Evolutionary conservation across 108 stramenopile genomes (phyloP).

Genomic region (Cyclotella baltica): DNA sequence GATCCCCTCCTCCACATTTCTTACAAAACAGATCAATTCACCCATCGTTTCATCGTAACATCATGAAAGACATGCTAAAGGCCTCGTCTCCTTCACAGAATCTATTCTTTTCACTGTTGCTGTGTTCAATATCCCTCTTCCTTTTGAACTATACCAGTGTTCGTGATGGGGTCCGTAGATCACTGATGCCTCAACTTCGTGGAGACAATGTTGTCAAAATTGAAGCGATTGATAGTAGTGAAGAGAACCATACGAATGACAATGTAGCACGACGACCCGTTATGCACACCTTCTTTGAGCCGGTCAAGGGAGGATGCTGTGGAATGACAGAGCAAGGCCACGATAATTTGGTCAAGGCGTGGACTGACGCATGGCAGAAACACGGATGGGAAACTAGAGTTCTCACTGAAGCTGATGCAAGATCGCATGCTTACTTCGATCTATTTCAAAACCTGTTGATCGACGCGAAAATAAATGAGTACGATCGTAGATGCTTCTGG

Average conservation of each 20-base stretch:
- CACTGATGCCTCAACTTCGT: neutral
- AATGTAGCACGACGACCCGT: neutral
- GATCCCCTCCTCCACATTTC: no score
- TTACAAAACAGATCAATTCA: no score
- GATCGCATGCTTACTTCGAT: constrained; percentile 11
- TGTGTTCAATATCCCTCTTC: no score
- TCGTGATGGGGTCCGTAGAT: neutral
- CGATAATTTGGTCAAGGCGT: constrained; percentile 10
- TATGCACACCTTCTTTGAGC: constrained; percentile 29
- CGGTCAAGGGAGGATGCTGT: constrained; percentile 27
- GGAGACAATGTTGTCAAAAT: neutral
- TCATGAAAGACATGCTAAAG: no score
- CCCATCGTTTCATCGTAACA: no score
- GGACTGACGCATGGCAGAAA: constrained; percentile 9
- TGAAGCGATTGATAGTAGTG: neutral
- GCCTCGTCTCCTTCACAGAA: no score
- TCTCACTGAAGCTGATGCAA: constrained; percentile 16
- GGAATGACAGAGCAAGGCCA: constrained; percentile 24
- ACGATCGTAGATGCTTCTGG: constrained; percentile 29
- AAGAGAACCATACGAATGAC: neutral
- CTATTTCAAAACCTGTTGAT: constrained; percentile 8
- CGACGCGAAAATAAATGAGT: constrained; percentile 11
- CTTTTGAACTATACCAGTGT: neutral
- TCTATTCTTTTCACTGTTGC: no score
- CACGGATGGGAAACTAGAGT: constrained; percentile 22